Conservation (phyloP, 192 early-diverging fungal genomes). For the Borealophlyctis nickersoniae region DNA sequence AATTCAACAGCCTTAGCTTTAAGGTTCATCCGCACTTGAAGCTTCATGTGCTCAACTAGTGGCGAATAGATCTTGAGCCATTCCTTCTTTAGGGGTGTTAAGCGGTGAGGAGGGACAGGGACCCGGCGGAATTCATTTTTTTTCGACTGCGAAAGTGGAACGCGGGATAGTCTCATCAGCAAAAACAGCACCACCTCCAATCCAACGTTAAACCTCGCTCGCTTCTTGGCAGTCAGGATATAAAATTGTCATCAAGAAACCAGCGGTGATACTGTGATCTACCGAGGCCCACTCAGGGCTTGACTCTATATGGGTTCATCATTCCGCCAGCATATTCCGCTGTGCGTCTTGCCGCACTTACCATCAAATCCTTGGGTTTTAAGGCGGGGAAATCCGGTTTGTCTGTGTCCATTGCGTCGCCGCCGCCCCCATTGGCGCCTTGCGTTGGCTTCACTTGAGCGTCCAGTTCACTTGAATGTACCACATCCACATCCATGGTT, state of each 20-base stretch:
- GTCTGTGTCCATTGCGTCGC: slow-evolving; percentile 1
- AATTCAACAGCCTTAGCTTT: slow-evolving; percentile 88
- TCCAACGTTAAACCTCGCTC: too few relatives aligned
- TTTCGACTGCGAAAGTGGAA: slow-evolving; percentile 9
- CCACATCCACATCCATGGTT: too few relatives aligned
- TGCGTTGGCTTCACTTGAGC: too few relatives aligned
- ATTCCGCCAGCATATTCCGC: background rate
- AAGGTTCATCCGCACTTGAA: slow-evolving; percentile 95
- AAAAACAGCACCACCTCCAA: background rate
- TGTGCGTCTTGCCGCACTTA: slow-evolving; percentile 1
- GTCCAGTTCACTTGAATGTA: too few relatives aligned
- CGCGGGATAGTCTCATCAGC: background rate
- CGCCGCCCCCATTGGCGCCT: background rate
- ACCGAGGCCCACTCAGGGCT: slow-evolving; percentile 34
- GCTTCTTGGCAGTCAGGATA: slow-evolving; percentile 10
- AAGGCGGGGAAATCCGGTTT: slow-evolving; percentile 11
- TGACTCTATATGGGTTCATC: slow-evolving; percentile 46
- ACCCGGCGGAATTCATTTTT: slow-evolving; percentile 67
- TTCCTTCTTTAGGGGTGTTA: slow-evolving; percentile 85
- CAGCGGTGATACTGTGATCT: slow-evolving; percentile 10
- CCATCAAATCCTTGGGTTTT: slow-evolving; percentile 7
- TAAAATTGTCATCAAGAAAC: slow-evolving; percentile 7
- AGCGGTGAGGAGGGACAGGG: slow-evolving; percentile 89
- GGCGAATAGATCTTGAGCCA: slow-evolving; percentile 98
- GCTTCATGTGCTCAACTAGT: slow-evolving; percentile 89